Percentiles rank a stretch among this genome's conserved stretches.
Conservation (phyloP, 345 rosid genomes). For the Gynandropsis gynandra region DNA sequence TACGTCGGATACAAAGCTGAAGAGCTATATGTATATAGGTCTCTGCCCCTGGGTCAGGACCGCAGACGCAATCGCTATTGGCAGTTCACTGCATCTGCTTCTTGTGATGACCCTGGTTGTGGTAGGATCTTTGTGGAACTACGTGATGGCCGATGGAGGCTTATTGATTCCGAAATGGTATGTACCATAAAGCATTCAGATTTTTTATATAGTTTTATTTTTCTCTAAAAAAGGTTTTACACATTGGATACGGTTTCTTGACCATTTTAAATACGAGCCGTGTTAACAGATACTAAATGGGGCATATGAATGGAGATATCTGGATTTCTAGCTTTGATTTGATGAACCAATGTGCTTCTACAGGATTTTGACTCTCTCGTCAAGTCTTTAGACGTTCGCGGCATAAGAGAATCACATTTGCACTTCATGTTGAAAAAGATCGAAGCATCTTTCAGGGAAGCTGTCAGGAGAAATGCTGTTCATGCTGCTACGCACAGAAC, state of each 20-base stretch:
- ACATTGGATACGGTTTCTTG: too few species aligned
- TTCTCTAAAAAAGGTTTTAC: too few species aligned
- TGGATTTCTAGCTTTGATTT: too few species aligned
- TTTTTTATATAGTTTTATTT: too few species aligned
- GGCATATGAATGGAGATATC: too few species aligned
- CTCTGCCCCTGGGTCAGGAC: slow-evolving; percentile 88
- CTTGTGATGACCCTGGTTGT: slow-evolving; percentile 72
- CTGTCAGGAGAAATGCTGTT: slow-evolving; percentile 43
- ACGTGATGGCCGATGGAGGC: slow-evolving; percentile 66
- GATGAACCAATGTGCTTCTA: slow-evolving; percentile 5
- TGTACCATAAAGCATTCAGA: neutral
- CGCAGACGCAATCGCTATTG: slow-evolving; percentile 85
- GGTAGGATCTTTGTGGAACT: slow-evolving; percentile 84
- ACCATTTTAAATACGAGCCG: too few species aligned
- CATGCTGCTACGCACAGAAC: too few species aligned
- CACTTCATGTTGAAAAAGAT: slow-evolving; percentile 60
- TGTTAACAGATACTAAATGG: too few species aligned
- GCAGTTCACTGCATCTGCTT: slow-evolving; percentile 68
- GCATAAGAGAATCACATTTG: slow-evolving; percentile 71
- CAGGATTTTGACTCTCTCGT: slow-evolving; percentile 66
- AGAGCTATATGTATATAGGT: slow-evolving; percentile 61
- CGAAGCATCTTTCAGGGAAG: slow-evolving; percentile 61
- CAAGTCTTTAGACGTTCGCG: slow-evolving; percentile 71
- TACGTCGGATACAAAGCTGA: slow-evolving; percentile 78
- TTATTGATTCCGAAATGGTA: slow-evolving; percentile 80